Conservation (phyloP, 768 basidiomycete genomes). For the Candolleomyces aberdarensis region DNA sequence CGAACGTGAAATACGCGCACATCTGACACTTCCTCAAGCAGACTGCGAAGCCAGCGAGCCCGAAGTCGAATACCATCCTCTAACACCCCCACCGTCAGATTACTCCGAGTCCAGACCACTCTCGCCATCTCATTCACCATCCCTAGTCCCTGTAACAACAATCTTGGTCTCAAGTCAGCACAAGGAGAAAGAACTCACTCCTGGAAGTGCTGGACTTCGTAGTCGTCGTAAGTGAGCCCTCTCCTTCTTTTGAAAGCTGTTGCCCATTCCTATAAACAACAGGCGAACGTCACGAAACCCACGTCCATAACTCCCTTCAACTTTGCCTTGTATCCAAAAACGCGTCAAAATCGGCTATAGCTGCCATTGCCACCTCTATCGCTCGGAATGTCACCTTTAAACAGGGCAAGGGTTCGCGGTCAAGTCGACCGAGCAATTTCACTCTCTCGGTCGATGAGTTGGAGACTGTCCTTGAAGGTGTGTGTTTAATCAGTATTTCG, state of each 20-base stretch:
- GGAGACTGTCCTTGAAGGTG: conserved; percentile 58
- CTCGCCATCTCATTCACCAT: conserved; percentile 40
- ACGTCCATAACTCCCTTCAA: conserved; percentile 29
- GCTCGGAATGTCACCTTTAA: conserved; percentile 28
- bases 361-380: conserved; percentile 48
- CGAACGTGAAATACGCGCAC: conserved; percentile 39
- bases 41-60: conserved; percentile 37
- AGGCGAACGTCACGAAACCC: neutral
- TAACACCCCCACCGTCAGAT: conserved; percentile 78
- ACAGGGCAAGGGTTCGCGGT: conserved; percentile 14
- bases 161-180: conserved; percentile 13
- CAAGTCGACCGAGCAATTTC: conserved; percentile 22
- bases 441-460: conserved; percentile 43
- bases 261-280: neutral
- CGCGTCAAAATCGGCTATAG: conserved; percentile 66
- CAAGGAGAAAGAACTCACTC: neutral
- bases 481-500: conserved; percentile 9
- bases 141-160: conserved; percentile 16
- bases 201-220: neutral
- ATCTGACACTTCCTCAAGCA: conserved; percentile 12
- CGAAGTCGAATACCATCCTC: conserved; percentile 60
- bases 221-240: neutral
- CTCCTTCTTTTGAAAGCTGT: neutral
- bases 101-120: conserved; percentile 61
- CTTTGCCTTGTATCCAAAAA: conserved; percentile 56